Conservation (phyloP, 192 early-diverging fungal genomes). For the Linnemannia zychae region DNA sequence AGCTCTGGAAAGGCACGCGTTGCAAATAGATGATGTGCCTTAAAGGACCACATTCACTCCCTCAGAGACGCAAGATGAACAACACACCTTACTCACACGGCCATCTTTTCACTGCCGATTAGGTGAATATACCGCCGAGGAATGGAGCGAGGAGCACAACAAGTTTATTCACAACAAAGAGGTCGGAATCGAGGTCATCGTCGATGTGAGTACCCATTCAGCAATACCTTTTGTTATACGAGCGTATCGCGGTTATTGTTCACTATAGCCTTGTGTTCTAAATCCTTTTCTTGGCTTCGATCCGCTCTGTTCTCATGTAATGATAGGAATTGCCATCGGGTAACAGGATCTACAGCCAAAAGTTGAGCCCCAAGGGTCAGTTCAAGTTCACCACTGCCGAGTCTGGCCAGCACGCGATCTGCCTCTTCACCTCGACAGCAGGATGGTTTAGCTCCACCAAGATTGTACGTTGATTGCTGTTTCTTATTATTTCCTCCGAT, state of each 20-base stretch:
- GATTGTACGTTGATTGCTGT: constrained; percentile 62
- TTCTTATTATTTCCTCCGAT: not conserved
- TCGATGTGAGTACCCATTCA: constrained; percentile 69
- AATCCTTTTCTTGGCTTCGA: not conserved
- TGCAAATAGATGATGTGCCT: not conserved
- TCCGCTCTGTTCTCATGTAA: not conserved
- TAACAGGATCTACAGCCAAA: constrained; percentile 80
- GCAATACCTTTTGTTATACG: not conserved
- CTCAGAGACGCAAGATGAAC: not conserved
- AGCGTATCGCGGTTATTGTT: not conserved
- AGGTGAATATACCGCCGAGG: constrained; percentile 85
- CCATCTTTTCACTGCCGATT: not conserved
- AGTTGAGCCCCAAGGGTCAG: constrained; percentile 77
- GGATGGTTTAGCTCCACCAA: constrained; percentile 82
- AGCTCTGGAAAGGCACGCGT: not conserved
- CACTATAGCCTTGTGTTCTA: not conserved
- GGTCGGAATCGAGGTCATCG: constrained; percentile 76
- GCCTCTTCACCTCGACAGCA: constrained; percentile 76
- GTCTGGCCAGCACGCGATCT: constrained; percentile 92
- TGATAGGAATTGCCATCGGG: constrained; percentile 65
- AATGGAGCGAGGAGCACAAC: constrained; percentile 76
- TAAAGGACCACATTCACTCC: not conserved
- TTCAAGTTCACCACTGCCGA: constrained; percentile 94
- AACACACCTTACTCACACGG: not conserved
- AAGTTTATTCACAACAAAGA: constrained; percentile 73